Evolutionary conservation across 108 stramenopile genomes (phyloP), one percentile per base, ranked within the genome.

Genomic region (Discostella stelligeroides): DNA sequence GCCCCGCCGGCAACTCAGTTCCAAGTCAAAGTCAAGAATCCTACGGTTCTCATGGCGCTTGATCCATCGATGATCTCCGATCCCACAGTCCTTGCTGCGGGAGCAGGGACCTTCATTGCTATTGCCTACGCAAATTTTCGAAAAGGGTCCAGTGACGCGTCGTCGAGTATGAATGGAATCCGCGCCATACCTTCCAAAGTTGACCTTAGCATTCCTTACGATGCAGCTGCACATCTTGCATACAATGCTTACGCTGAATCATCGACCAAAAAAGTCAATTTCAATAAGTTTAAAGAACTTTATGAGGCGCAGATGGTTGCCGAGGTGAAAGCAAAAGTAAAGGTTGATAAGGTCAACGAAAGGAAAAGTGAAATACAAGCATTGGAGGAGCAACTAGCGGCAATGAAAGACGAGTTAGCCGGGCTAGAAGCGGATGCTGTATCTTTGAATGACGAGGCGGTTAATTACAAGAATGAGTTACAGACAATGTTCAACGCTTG

Each of bases 191-290:
- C 68, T 4, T 40, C 49, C 28, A 28, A 65, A 21, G 80, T 82
- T 57, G 85, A 85, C 69, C 79, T 85, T 9, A 76, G 75, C 39
- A 83, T 86, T 45, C 85, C 85, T 11, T 86, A 86, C 63, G 66
- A 86, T 47, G 79, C 85, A 6, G 76, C 85, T 39, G 80, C 82
- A 2, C 20, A 43, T 4, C 60, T 86, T 14, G 82, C 82, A 12
- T 84, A 63, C 53, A 40, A 70, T 29, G 64, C 51, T 17, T 72
- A 60, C 53, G 51, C 28, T 14, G 59, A 79, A 67, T 53, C 38
- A 40, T 34, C 62, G 53, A 29, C 70, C 17, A 60, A 73, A 0
- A 59, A 60, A 29, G 61, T 70, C 13, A 30, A 55, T 34, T 84
- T 80, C 63, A 69, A 55, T 0, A 25, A 75, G 20, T 84, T 84